These are phyloP conservation scores for Pouteria campechiana DNA, from an alignment of 179 eudicot species.

Conservation along the genomic window DNA sequence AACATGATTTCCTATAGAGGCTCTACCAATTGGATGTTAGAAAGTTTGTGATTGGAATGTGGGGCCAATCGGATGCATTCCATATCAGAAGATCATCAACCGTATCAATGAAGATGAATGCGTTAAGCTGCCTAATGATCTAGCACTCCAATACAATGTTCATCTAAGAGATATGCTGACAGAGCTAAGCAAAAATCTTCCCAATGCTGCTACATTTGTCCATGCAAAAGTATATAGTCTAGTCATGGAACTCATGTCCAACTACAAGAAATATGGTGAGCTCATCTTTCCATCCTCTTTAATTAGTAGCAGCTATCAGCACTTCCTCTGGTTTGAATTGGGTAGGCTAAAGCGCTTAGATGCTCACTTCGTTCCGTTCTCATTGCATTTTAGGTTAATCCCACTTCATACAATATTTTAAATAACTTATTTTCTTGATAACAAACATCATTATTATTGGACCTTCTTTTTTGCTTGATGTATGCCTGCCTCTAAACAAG, in stretches of 20 bases:
- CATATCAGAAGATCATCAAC: conserved; percentile 85
- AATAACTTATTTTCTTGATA: no score
- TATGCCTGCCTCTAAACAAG: no score
- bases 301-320: background rate
- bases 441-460: no score
- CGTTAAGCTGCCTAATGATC: conserved; percentile 66
- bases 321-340: background rate
- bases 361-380: no score
- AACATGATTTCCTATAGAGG: conserved; percentile 39
- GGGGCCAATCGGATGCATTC: conserved; percentile 98
- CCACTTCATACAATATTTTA: no score
- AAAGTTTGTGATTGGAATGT: conserved; percentile 74
- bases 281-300: background rate
- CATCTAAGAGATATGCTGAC: conserved; percentile 52
- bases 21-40: conserved; percentile 74
- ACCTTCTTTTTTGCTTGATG: no score
- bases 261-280: conserved; percentile 70
- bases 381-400: no score
- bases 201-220: conserved; percentile 75
- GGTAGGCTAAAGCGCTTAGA: no score
- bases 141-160: conserved; percentile 75
- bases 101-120: conserved; percentile 56
- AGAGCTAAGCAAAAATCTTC: conserved; percentile 43
- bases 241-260: conserved; percentile 81
- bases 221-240: conserved; percentile 83